phyloP scores from a whole-genome alignment of 2,329 filamentous ascomycete genomes.

The Macrophomina tecta region DNA sequence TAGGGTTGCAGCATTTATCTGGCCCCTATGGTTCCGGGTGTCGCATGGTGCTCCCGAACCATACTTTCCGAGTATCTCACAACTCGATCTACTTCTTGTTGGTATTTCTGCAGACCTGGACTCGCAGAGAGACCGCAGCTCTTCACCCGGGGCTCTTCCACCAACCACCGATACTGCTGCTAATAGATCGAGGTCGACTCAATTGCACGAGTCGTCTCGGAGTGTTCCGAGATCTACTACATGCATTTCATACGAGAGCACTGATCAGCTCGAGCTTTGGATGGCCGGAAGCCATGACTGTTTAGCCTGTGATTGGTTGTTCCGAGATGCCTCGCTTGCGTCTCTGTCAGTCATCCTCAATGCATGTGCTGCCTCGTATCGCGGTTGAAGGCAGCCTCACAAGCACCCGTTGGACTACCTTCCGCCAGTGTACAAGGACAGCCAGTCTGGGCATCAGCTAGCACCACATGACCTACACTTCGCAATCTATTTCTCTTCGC shows the following conservation, averaged over 20 bases:
- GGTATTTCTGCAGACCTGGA: no score
- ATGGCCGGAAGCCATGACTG: background rate
- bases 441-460: background rate
- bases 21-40: no score
- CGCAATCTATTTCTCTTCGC: slow-evolving; percentile 1
- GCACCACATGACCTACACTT: background rate
- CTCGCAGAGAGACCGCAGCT: background rate
- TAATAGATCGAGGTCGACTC: background rate
- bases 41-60: no score
- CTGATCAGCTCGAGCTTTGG: background rate
- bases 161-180: background rate
- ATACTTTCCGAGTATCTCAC: no score
- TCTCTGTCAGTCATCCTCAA: no score
- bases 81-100: no score
- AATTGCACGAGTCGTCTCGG: background rate
- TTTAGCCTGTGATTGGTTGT: background rate
- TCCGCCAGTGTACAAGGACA: background rate
- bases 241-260: background rate
- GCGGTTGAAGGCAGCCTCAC: background rate
- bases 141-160: background rate
- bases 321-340: background rate
- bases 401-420: background rate
- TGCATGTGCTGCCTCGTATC: background rate
- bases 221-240: background rate
- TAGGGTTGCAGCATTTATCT: no score